A percentile compares a stretch with the other conserved stretches of the same genome.
phyloP scores from a whole-genome alignment of 2,329 filamentous ascomycete species.

The Capronia epimyces region DNA sequence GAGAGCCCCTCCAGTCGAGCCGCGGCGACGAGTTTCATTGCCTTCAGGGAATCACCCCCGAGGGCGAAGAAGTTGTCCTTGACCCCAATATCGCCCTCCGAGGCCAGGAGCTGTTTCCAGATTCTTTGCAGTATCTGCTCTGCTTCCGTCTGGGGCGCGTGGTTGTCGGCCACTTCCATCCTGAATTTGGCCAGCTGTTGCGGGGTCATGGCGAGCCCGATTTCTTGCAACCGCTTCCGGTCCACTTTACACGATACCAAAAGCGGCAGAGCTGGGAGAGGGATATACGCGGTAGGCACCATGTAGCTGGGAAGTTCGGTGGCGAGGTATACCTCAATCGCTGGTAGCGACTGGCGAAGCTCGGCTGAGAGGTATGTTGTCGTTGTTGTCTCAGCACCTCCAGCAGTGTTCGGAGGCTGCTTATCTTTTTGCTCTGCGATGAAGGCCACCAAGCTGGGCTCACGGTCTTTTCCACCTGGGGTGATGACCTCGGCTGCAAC shows the following conservation, averaged over 20 bases:
- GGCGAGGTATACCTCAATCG: background rate
- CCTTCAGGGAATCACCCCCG: constrained; percentile 33
- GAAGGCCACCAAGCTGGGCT: constrained; percentile 1
- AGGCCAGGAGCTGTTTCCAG: constrained; percentile 34
- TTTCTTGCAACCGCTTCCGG: background rate
- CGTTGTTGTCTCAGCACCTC: background rate
- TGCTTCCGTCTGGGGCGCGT: background rate
- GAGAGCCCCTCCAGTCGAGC: constrained; percentile 23
- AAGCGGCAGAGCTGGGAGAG: constrained; percentile 38
- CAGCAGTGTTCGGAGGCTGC: constrained; percentile 41
- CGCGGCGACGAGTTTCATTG: constrained; percentile 31
- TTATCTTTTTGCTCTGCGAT: constrained; percentile 24
- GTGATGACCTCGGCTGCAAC: constrained; percentile 2
- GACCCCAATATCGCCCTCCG: constrained; percentile 35
- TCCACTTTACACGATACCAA: constrained; percentile 8
- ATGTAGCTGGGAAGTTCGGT: constrained; percentile 32
- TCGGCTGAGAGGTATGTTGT: background rate
- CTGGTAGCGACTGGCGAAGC: background rate
- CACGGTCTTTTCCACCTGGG: constrained; percentile 24
- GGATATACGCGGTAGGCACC: constrained; percentile 43
- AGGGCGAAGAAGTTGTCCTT: constrained; percentile 32
- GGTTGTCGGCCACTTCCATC: background rate
- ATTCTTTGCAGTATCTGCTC: constrained; percentile 12
- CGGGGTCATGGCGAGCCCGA: background rate
- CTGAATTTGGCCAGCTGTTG: background rate